Conservation (phyloP, 2,329 filamentous ascomycete genomes). For the Parasarocladium wereldwijsianum region DNA sequence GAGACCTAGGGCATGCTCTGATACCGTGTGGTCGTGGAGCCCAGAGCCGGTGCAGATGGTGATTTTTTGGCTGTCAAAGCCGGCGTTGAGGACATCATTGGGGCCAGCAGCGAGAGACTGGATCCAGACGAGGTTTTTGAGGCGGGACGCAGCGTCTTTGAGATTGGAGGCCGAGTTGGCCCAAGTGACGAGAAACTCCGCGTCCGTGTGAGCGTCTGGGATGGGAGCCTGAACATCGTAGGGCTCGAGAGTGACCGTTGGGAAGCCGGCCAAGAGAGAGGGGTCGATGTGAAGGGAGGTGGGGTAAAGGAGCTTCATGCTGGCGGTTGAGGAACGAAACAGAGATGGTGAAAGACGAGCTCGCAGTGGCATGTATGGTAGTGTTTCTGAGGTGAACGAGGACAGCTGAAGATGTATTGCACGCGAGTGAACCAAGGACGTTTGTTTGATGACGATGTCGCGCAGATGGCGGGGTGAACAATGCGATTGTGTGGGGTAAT, state of each 20-base stretch:
- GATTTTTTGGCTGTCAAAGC: constrained; percentile 37
- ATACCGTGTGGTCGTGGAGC: constrained; percentile 49
- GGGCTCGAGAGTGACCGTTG: constrained; percentile 36
- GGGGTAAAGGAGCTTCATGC: constrained; percentile 53
- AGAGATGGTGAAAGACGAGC: too few species aligned
- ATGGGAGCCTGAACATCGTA: constrained; percentile 46
- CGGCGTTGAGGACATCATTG: constrained; percentile 48
- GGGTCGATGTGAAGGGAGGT: constrained; percentile 45
- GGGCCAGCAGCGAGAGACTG: constrained; percentile 52
- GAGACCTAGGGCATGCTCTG: constrained; percentile 47
- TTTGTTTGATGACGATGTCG: too few species aligned
- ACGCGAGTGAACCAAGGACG: too few species aligned
- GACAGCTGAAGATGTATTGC: too few species aligned
- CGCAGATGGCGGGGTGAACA: too few species aligned
- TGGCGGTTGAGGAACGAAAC: too few species aligned
- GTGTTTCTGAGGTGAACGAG: too few species aligned
- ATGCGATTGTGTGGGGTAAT: too few species aligned
- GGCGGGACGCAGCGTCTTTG: constrained; percentile 35
- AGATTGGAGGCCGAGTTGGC: constrained; percentile 43
- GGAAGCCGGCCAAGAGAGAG: constrained; percentile 41
- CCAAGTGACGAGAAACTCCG: constrained; percentile 48
- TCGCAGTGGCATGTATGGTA: too few species aligned
- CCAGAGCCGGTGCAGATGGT: constrained; percentile 47
- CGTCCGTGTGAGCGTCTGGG: constrained; percentile 42
- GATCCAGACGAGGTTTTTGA: constrained; percentile 48